Conservation (phyloP, 148 eudicot genomes). For the Tetragonia tetragonoides region DNA sequence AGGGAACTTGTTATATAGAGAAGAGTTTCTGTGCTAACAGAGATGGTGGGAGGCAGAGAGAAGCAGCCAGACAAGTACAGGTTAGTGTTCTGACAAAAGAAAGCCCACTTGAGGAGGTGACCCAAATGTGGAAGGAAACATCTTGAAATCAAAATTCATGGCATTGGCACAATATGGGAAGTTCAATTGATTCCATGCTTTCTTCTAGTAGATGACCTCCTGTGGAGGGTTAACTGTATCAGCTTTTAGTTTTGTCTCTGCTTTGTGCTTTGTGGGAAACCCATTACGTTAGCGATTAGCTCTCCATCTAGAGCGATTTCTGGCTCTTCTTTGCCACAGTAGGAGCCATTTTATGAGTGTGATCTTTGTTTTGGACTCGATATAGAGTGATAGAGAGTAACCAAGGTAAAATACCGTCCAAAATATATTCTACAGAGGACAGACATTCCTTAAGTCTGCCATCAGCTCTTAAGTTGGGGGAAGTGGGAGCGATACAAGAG, state of each 20-base stretch:
- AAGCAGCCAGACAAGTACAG: constrained; percentile 14
- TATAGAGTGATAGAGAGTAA: too few species aligned
- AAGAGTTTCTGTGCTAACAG: background rate
- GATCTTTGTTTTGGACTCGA: too few species aligned
- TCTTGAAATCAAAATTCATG: constrained; percentile 3
- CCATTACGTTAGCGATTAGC: background rate
- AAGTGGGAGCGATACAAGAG: too few species aligned
- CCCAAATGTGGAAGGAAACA: constrained; percentile 29
- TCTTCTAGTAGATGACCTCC: constrained; percentile 19
- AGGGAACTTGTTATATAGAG: constrained; percentile 24
- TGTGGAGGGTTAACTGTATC: constrained; percentile 5
- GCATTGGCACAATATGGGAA: constrained; percentile 4
- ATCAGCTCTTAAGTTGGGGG: too few species aligned
- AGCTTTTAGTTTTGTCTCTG: constrained; percentile 18
- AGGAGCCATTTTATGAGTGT: too few species aligned
- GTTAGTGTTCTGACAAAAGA: constrained; percentile 22
- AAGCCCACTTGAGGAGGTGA: constrained; percentile 19
- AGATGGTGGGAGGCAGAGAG: background rate
- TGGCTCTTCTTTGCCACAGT: background rate
- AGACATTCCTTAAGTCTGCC: too few species aligned
- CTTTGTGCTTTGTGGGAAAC: background rate
- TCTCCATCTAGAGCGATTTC: constrained; percentile 4
- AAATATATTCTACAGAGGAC: too few species aligned
- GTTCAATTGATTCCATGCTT: constrained; percentile 20
- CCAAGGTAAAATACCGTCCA: too few species aligned